These are phyloP conservation scores for Hibiscus tridactylites DNA, from an alignment of 345 rosid species.

Conservation along the genomic window DNA sequence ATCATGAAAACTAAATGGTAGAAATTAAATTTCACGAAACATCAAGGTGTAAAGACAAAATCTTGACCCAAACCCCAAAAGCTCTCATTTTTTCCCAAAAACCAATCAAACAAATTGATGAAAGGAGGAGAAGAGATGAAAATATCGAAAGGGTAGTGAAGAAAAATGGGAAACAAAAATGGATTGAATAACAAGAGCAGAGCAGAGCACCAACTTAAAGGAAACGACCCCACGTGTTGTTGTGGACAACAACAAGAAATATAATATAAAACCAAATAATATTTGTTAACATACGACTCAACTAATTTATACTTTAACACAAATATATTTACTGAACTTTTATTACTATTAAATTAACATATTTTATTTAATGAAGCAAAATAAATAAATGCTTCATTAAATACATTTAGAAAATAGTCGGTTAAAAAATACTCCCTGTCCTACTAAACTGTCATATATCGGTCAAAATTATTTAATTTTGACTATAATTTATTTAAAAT, in stretches of 20 bases:
- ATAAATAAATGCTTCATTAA: too few relatives aligned
- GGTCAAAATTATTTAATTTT: too few relatives aligned
- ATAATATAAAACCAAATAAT: neutral
- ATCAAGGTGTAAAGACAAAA: neutral
- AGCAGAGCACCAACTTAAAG: slow-evolving; percentile 2
- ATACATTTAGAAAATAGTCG: too few relatives aligned
- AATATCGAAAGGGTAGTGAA: neutral
- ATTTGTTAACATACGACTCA: neutral
- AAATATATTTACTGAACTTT: too few relatives aligned
- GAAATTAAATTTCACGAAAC: slow-evolving; percentile 3
- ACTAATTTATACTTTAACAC: too few relatives aligned
- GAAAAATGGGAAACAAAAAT: too few relatives aligned
- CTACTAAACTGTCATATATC: too few relatives aligned
- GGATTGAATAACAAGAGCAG: neutral
- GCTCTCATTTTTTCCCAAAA: slow-evolving; percentile 2
- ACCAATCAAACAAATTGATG: neutral
- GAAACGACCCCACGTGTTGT: slow-evolving; percentile 19
- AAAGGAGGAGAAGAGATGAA: neutral
- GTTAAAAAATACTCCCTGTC: too few relatives aligned
- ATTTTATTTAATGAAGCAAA: too few relatives aligned
- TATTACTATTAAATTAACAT: too few relatives aligned
- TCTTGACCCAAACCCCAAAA: slow-evolving; percentile 10
- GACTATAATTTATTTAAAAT: too few relatives aligned
- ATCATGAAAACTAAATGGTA: neutral
- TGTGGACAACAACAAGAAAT: neutral